Percentiles rank a stretch among this genome's conserved stretches.
phyloP scores from a whole-genome alignment of 176 grass and related monocot species.

The Aegilops speltoides region DNA sequence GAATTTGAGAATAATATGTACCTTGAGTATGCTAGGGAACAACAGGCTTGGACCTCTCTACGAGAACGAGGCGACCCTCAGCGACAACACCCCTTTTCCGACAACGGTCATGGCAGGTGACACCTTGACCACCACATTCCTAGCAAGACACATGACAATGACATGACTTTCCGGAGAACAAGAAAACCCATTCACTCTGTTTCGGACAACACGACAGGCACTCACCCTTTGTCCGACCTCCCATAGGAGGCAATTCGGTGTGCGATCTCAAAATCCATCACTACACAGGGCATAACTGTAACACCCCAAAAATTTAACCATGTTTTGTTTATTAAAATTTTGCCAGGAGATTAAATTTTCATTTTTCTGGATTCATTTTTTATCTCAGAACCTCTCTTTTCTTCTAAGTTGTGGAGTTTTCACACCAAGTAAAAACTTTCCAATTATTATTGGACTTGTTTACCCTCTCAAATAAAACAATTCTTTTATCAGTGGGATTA shows the following conservation, averaged over 20 bases:
- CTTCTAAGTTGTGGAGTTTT: too few species aligned
- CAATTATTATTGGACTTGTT: too few species aligned
- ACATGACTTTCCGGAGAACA: neutral
- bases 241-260: neutral
- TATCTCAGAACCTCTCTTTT: too few species aligned
- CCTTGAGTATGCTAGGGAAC: neutral
- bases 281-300: slow-evolving; percentile 10
- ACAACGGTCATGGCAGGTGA: neutral
- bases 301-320: too few species aligned
- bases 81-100: neutral
- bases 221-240: neutral
- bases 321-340: too few species aligned
- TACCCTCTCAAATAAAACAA: too few species aligned
- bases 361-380: too few species aligned
- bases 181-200: neutral
- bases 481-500: too few species aligned
- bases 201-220: neutral
- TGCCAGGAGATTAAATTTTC: too few species aligned
- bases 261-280: slow-evolving; percentile 16
- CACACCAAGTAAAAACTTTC: too few species aligned
- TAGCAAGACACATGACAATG: neutral
- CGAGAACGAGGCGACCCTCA: neutral
- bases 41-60: neutral
- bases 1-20: neutral
- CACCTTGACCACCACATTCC: neutral